Percentiles rank a stretch among this genome's conserved stretches.
These are phyloP conservation scores for Tulasnella sp. DNA, from an alignment of 768 basidiomycete genomes.

Conservation along the genomic window DNA sequence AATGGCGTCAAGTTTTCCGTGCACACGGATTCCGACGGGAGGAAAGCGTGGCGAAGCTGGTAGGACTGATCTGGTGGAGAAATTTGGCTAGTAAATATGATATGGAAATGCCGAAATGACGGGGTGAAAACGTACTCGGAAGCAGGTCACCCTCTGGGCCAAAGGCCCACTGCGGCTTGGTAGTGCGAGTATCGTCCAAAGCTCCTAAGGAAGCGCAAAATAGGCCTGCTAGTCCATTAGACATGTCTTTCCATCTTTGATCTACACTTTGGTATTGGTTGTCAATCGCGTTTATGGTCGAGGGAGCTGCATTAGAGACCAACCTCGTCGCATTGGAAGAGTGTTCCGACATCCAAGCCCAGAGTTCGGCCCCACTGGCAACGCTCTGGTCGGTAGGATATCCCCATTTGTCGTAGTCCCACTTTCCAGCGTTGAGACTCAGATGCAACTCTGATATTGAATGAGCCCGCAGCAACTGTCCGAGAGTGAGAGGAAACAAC, in stretches of 20 bases:
- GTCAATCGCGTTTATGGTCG: neutral
- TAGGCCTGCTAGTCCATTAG: constrained; percentile 83
- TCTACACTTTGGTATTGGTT: constrained; percentile 47
- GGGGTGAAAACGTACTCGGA: constrained; percentile 20
- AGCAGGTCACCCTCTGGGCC: constrained; percentile 53
- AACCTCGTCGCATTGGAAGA: constrained; percentile 14
- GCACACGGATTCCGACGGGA: constrained; percentile 84
- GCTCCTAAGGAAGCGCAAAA: constrained; percentile 90
- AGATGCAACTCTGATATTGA: constrained; percentile 83
- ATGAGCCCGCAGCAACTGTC: constrained; percentile 79
- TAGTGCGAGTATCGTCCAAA: constrained; percentile 67
- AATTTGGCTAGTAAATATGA: neutral
- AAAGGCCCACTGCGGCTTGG: constrained; percentile 54
- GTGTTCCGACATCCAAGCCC: constrained; percentile 81
- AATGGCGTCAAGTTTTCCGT: constrained; percentile 97
- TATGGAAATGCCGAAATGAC: neutral
- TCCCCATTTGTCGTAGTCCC: constrained; percentile 82
- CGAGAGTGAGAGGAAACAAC: constrained; percentile 76
- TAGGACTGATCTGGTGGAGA: constrained; percentile 20
- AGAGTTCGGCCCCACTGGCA: constrained; percentile 79
- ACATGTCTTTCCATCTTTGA: constrained; percentile 72
- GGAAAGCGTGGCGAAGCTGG: constrained; percentile 59
- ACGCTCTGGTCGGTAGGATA: constrained; percentile 68
- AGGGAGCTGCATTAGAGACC: constrained; percentile 1
- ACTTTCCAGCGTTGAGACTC: constrained; percentile 83